These are phyloP conservation scores for Trichoderma koningii DNA, from an alignment of 2,329 filamentous ascomycete genomes.

Conservation along the genomic window DNA sequence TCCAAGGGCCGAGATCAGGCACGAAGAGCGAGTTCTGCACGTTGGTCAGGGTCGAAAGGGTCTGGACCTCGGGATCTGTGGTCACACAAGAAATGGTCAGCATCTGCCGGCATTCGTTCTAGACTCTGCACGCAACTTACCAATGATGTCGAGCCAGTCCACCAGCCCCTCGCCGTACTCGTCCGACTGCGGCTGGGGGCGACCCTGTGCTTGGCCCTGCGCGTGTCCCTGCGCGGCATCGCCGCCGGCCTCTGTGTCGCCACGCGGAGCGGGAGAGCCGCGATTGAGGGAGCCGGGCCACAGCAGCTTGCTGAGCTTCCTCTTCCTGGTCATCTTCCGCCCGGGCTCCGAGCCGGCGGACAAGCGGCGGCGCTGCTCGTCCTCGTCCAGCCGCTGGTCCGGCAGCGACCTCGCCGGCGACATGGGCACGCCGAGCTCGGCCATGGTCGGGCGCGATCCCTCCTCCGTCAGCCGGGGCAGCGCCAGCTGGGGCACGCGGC, in stretches of 20 bases:
- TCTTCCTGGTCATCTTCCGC: constrained; percentile 29
- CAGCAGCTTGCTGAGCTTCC: constrained; percentile 35
- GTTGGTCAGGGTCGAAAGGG: constrained; percentile 81
- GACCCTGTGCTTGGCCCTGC: neutral
- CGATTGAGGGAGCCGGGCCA: constrained; percentile 33
- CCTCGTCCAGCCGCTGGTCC: constrained; percentile 22
- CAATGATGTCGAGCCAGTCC: constrained; percentile 46
- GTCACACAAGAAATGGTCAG: constrained; percentile 13
- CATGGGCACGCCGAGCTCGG: constrained; percentile 39
- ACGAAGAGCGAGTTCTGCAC: constrained; percentile 88
- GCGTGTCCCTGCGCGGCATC: neutral
- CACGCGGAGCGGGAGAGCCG: constrained; percentile 13
- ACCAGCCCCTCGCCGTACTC: constrained; percentile 46
- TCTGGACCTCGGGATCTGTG: constrained; percentile 82
- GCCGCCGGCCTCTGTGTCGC: neutral
- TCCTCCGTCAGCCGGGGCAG: constrained; percentile 47
- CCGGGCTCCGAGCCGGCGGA: constrained; percentile 22
- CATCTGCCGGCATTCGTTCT: constrained; percentile 12
- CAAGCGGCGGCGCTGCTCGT: neutral
- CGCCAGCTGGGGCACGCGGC: constrained; percentile 39
- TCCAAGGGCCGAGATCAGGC: constrained; percentile 71
- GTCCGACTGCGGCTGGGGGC: constrained; percentile 30
- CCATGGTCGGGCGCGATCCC: constrained; percentile 40
- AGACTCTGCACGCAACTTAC: constrained; percentile 32
- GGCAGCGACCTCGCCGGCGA: constrained; percentile 38